Percentiles rank a stretch among this genome's conserved stretches.
phyloP scores from a whole-genome alignment of 345 rosid genomes.

The Citrus medica region DNA sequence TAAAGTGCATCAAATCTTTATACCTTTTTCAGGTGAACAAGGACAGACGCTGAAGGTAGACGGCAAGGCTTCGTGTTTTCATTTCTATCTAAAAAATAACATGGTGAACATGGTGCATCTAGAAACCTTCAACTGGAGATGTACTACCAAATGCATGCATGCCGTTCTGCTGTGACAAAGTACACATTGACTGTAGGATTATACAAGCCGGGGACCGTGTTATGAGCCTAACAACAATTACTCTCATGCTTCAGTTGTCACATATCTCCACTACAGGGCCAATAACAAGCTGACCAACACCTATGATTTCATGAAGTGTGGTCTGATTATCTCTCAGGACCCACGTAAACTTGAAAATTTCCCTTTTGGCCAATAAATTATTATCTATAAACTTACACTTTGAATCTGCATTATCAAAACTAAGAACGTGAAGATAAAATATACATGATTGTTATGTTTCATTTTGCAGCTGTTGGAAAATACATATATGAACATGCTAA shows the following conservation, averaged over 20 bases:
- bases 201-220: constrained; percentile 28
- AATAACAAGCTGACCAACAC: constrained; percentile 18
- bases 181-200: constrained; percentile 19
- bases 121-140: constrained; percentile 15
- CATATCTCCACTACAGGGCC: constrained; percentile 29
- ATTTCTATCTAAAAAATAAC: not conserved
- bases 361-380: not conserved
- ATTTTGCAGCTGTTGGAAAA: not conserved
- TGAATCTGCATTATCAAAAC: no score
- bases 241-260: constrained; percentile 30
- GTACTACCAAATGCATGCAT: not conserved
- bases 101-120: constrained; percentile 34
- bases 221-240: constrained; percentile 17
- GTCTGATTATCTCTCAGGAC: not conserved
- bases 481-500: not conserved
- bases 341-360: not conserved
- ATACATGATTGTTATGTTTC: not conserved
- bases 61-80: no score
- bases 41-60: not conserved
- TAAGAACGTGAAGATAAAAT: no score
- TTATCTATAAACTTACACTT: no score
- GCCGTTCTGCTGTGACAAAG: constrained; percentile 18
- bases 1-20: not conserved
- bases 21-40: not conserved
- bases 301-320: constrained; percentile 28